Base-by-base conservation (phyloP, 2,329 filamentous ascomycete species). In the Dactylellina sp. region DNA sequence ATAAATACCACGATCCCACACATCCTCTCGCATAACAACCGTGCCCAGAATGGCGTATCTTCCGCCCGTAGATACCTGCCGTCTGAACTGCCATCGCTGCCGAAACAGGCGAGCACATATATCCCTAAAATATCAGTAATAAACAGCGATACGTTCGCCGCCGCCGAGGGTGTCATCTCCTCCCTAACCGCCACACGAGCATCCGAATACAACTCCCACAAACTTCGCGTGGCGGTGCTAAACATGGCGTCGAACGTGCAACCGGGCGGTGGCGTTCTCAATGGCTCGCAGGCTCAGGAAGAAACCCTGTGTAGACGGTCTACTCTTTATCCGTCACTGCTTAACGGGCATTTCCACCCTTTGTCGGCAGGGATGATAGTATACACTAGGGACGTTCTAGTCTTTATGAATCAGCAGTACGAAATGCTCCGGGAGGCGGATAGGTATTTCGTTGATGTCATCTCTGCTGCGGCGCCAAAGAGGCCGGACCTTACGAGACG, bases 201-300 rank as follows among this genome's bases (percentile, higher is more conserved):
- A 9, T 52, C 28, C 35, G 75, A 77, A 39, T 79, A 80, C 37
- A 50, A 79, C 9, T 76, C 64, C 12, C 76, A 78, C 0, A 84
- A 84, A 39, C 11, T 55, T 4, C 32, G 40, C 5, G 82, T 87
- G 0, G 86, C 83, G 2, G 81, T 89, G 22, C 81, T 89, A 1
- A 89, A 88, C 79, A 89, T 89, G 87, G 87, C 87, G 0, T 89
- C 87, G 0, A 86, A 87, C 0, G 82, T 88, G 0, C 83, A 84
- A 0, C 86, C 88, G 0, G 88, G 88, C 11, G 88, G 87, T 6
- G 88, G 88, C 0, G 84, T 89, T 28, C 79, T 89, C 0, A 83
- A 84, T 12, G 88, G 88, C 18, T 86, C 87, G 0, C 85, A 84
- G 7, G 85, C 84, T 2, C 86, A 89, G 75, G 88, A 89, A 77